Evolutionary conservation across 1,284 basidiomycete species (phyloP).

Genomic region (Sanghuangporus baumii): DNA sequence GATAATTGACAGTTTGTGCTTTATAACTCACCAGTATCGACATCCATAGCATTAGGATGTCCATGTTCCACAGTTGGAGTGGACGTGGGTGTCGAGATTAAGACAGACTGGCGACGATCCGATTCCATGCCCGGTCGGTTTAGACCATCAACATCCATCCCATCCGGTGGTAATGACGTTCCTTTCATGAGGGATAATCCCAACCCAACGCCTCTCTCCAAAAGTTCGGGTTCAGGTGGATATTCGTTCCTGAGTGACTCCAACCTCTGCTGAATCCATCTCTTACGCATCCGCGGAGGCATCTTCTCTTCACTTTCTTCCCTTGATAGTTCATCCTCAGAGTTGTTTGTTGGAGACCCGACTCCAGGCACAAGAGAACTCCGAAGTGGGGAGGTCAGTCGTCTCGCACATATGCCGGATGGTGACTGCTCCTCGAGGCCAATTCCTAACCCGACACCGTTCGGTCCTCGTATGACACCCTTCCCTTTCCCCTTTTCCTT

Average conservation of each 20-base stretch:
- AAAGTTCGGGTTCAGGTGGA: constrained; percentile 9
- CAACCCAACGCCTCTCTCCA: constrained; percentile 17
- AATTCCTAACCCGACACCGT: not conserved
- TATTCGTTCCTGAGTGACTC: constrained; percentile 20
- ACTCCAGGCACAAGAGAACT: not conserved
- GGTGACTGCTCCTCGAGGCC: not conserved
- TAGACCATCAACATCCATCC: constrained; percentile 24
- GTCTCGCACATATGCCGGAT: not conserved
- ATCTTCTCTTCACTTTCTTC: constrained; percentile 37
- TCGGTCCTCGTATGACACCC: not conserved
- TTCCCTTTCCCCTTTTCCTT: constrained; percentile 19
- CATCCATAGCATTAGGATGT: constrained; percentile 11
- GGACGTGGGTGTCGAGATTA: not conserved
- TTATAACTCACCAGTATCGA: constrained; percentile 18
- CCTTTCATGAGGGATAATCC: constrained; percentile 21
- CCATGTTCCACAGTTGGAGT: not conserved
- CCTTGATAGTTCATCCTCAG: constrained; percentile 18
- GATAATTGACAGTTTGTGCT: not conserved
- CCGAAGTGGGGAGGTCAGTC: not conserved
- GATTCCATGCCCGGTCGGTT: not conserved
- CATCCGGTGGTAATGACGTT: constrained; percentile 20
- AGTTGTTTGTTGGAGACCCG: not conserved
- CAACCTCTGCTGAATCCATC: constrained; percentile 34
- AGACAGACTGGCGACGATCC: not conserved
- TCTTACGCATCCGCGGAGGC: constrained; percentile 62